A percentile compares a stretch with the other conserved stretches of the same genome.
phyloP scores from a whole-genome alignment of 108 stramenopile genomes.

The Conticribra weissflogii region DNA sequence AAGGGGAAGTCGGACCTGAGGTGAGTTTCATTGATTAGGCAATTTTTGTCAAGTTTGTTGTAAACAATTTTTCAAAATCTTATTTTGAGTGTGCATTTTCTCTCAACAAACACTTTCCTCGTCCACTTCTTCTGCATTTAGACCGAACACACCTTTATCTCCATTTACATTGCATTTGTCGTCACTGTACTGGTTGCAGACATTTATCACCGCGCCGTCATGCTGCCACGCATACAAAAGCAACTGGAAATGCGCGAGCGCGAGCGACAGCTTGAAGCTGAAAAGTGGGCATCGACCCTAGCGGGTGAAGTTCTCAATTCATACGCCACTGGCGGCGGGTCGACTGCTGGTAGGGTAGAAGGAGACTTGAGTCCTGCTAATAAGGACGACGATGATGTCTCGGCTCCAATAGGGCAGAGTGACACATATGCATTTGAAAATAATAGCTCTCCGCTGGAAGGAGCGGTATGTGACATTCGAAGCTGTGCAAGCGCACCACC shows the following conservation, averaged over 20 bases:
- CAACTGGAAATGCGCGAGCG: constrained; percentile 42
- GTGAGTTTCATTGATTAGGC: constrained; percentile 25
- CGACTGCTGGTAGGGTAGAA: not conserved
- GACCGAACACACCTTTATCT: constrained; percentile 43
- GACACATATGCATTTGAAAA: too few species aligned
- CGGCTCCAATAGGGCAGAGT: too few species aligned
- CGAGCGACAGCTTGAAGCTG: constrained; percentile 52
- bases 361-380: not conserved
- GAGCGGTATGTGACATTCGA: constrained; percentile 5
- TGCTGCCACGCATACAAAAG: constrained; percentile 63
- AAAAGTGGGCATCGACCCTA: constrained; percentile 14
- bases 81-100: not conserved
- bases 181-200: constrained; percentile 81
- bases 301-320: constrained; percentile 42
- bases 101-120: not conserved
- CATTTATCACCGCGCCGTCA: constrained; percentile 84
- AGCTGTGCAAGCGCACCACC: constrained; percentile 22
- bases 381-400: too few species aligned
- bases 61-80: not conserved
- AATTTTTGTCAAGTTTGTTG: not conserved
- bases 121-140: not conserved
- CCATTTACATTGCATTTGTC: constrained; percentile 74
- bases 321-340: constrained; percentile 7
- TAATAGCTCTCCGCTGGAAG: too few species aligned
- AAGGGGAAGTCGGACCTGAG: constrained; percentile 58